These are phyloP conservation scores for Colletotrichum aenigma DNA, from an alignment of 2,329 filamentous ascomycete genomes.

Conservation along the genomic window DNA sequence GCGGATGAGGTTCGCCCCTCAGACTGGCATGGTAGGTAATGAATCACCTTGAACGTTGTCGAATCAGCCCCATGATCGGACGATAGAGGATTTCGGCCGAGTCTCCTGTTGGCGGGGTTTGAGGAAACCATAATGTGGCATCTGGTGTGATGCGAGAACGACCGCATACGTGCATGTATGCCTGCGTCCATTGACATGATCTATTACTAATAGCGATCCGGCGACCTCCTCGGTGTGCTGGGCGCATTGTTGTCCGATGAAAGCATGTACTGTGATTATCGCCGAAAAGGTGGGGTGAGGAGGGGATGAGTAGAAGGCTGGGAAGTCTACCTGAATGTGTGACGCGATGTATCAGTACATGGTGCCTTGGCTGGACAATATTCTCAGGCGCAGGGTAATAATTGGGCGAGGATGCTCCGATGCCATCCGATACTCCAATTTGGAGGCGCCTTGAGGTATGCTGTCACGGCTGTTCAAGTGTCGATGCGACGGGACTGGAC, in stretches of 20 bases:
- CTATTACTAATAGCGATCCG: background rate
- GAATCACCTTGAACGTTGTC: background rate
- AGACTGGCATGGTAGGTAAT: background rate
- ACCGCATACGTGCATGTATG: background rate
- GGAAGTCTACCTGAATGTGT: background rate
- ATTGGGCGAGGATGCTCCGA: background rate
- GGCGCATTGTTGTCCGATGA: background rate
- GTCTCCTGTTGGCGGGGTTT: background rate
- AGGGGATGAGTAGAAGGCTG: background rate
- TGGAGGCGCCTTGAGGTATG: background rate
- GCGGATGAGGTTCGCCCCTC: background rate
- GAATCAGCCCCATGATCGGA: background rate
- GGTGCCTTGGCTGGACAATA: background rate
- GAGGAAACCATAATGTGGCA: background rate
- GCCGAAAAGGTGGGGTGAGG: background rate
- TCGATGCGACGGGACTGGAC: background rate
- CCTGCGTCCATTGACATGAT: background rate
- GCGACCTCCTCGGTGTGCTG: background rate
- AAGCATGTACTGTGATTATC: background rate
- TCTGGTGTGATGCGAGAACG: background rate
- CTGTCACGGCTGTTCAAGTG: background rate
- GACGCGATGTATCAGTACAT: background rate
- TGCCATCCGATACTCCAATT: background rate
- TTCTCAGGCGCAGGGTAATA: background rate
- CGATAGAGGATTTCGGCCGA: background rate